A percentile compares a stretch with the other conserved stretches of the same genome.
These are phyloP conservation scores for Chalciporus sphaerocephalus DNA, from an alignment of 768 basidiomycete species.

Conservation along the genomic window DNA sequence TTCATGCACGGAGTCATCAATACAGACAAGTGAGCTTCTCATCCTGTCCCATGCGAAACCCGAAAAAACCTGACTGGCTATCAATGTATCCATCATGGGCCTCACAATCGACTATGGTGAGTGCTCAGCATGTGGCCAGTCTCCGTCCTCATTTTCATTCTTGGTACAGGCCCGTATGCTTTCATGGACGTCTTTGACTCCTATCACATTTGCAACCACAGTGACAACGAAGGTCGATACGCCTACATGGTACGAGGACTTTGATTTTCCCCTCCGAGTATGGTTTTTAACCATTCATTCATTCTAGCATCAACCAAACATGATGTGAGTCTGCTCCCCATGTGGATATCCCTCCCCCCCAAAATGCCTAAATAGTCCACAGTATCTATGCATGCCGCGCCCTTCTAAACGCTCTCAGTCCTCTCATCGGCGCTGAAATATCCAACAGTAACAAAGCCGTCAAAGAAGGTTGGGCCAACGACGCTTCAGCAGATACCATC, in stretches of 20 bases:
- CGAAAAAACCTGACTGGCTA: conserved; percentile 13
- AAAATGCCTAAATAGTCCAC: conserved; percentile 8
- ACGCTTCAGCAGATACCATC: conserved; percentile 47
- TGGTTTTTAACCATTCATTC: conserved; percentile 1
- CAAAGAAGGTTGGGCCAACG: conserved; percentile 59
- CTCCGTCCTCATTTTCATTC: background rate
- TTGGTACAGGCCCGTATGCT: conserved; percentile 69
- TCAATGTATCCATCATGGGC: conserved; percentile 70
- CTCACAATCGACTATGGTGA: conserved; percentile 74
- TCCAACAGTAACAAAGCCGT: conserved; percentile 47
- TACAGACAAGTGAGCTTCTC: conserved; percentile 76
- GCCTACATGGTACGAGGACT: conserved; percentile 52
- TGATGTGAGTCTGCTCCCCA: conserved; percentile 53
- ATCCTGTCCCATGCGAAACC: background rate
- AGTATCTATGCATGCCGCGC: conserved; percentile 78
- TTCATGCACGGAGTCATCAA: conserved; percentile 98
- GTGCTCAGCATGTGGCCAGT: conserved; percentile 3
- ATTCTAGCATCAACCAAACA: conserved; percentile 63
- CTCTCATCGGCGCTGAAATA: conserved; percentile 81
- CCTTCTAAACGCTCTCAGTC: conserved; percentile 72
- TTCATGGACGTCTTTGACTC: conserved; percentile 93
- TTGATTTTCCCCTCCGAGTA: background rate
- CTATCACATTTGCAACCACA: conserved; percentile 87
- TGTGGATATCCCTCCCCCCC: background rate
- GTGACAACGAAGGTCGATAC: conserved; percentile 74